Percentiles rank a stretch among this genome's conserved stretches.
These are phyloP conservation scores for Zygosaccharomyces sapae DNA, from an alignment of 1,139 yeast species.

Conservation along the genomic window DNA sequence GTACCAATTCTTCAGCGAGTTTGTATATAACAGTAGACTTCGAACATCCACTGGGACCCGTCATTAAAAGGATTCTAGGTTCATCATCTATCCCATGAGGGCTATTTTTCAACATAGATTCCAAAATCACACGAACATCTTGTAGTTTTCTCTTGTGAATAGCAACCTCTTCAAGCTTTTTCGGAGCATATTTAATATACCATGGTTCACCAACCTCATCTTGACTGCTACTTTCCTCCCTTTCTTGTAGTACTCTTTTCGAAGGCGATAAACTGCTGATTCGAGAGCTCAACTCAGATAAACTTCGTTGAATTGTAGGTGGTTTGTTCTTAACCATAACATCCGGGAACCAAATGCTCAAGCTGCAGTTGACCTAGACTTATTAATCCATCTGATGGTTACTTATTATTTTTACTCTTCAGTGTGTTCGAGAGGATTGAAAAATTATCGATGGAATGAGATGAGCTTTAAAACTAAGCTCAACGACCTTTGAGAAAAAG, in stretches of 20 bases:
- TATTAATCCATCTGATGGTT: not conserved
- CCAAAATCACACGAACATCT: slow-evolving; percentile 50
- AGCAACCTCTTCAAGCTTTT: slow-evolving; percentile 48
- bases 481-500: not conserved
- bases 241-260: slow-evolving; percentile 1
- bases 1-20: slow-evolving; percentile 50
- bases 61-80: slow-evolving; percentile 53
- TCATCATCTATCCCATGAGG: slow-evolving; percentile 15
- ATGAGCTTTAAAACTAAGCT: slow-evolving; percentile 1
- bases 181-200: slow-evolving; percentile 62
- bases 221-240: not conserved
- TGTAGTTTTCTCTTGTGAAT: slow-evolving; percentile 61
- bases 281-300: slow-evolving; percentile 23
- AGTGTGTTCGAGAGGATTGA: not conserved
- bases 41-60: slow-evolving; percentile 86
- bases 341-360: slow-evolving; percentile 3
- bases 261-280: slow-evolving; percentile 11
- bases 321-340: slow-evolving; percentile 11
- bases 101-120: slow-evolving; percentile 42
- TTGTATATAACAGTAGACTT: slow-evolving; percentile 65
- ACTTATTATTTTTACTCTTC: not conserved
- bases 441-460: slow-evolving; percentile 3
- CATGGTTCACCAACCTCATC: slow-evolving; percentile 39
- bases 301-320: slow-evolving; percentile 17
- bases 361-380: not conserved